Evolutionary conservation across 1,284 basidiomycete genomes (phyloP).

Genomic region (Megacollybia platyphylla): DNA sequence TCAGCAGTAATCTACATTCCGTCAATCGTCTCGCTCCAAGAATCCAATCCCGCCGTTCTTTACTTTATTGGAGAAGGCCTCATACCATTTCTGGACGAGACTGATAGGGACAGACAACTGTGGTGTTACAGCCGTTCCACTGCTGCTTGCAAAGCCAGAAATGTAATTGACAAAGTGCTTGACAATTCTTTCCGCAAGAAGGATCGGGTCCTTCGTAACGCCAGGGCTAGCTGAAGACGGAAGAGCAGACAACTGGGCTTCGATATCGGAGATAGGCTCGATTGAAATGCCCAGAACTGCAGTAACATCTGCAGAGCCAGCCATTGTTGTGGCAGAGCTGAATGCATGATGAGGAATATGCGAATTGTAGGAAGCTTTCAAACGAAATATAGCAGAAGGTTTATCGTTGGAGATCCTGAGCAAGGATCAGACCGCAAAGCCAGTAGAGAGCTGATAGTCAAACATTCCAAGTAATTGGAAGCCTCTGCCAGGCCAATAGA

Average conservation of each 20-base stretch:
- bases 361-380: constrained; percentile 56
- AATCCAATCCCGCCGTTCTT: constrained; percentile 60
- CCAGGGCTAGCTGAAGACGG: constrained; percentile 19
- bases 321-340: constrained; percentile 18
- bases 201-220: constrained; percentile 16
- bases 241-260: constrained; percentile 37
- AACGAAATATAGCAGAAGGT: constrained; percentile 84
- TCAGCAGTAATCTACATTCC: neutral
- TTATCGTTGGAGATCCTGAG: constrained; percentile 81
- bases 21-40: constrained; percentile 53
- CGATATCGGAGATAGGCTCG: constrained; percentile 51
- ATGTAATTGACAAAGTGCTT: constrained; percentile 79
- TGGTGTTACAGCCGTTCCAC: constrained; percentile 33
- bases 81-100: constrained; percentile 74
- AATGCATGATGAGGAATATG: constrained; percentile 43
- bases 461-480: constrained; percentile 85
- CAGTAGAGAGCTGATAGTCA: constrained; percentile 16
- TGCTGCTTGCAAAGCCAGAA: constrained; percentile 57
- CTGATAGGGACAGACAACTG: constrained; percentile 66
- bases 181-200: constrained; percentile 52
- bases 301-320: constrained; percentile 31
- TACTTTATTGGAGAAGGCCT: constrained; percentile 64
- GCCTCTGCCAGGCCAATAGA: constrained; percentile 81
- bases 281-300: constrained; percentile 64
- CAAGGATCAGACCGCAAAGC: neutral